These are phyloP conservation scores for Kandelia obovata DNA, from an alignment of 345 rosid genomes.

Conservation along the genomic window DNA sequence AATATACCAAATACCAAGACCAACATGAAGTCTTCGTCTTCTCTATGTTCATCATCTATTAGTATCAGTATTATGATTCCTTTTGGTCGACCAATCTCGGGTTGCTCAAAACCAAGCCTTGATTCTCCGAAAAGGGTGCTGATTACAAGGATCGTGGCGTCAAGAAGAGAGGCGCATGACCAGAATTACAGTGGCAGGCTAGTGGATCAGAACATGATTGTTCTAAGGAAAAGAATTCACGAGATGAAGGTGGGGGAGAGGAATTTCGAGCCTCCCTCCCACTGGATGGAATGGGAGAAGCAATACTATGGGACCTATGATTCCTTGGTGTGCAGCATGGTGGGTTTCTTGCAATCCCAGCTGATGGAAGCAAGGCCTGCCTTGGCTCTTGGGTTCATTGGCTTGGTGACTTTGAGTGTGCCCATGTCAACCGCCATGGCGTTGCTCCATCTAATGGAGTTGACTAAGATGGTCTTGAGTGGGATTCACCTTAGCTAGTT, in stretches of 20 bases:
- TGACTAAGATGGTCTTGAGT: slow-evolving; percentile 5
- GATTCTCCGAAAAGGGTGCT: neutral
- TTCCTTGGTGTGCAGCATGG: slow-evolving; percentile 41
- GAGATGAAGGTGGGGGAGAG: slow-evolving; percentile 63
- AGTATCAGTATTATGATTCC: too few species aligned
- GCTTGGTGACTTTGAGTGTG: slow-evolving; percentile 43
- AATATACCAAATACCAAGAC: neutral
- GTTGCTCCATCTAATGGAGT: slow-evolving; percentile 26
- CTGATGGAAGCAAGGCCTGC: slow-evolving; percentile 62
- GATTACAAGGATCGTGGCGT: neutral
- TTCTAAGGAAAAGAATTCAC: slow-evolving; percentile 50
- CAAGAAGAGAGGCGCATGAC: slow-evolving; percentile 6
- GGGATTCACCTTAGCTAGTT: neutral
- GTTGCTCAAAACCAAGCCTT: slow-evolving; percentile 1
- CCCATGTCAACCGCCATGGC: slow-evolving; percentile 37
- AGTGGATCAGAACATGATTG: slow-evolving; percentile 63
- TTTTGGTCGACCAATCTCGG: neutral
- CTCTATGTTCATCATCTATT: slow-evolving; percentile 1
- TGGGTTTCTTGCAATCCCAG: slow-evolving; percentile 47
- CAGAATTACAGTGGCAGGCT: slow-evolving; percentile 27
- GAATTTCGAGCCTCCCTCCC: slow-evolving; percentile 57
- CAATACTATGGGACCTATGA: slow-evolving; percentile 44
- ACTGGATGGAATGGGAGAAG: slow-evolving; percentile 80
- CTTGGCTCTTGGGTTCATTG: slow-evolving; percentile 43
- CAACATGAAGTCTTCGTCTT: slow-evolving; percentile 15